Base-by-base conservation (phyloP, 2,329 filamentous ascomycete genomes). In the Microascus cirrosus region DNA sequence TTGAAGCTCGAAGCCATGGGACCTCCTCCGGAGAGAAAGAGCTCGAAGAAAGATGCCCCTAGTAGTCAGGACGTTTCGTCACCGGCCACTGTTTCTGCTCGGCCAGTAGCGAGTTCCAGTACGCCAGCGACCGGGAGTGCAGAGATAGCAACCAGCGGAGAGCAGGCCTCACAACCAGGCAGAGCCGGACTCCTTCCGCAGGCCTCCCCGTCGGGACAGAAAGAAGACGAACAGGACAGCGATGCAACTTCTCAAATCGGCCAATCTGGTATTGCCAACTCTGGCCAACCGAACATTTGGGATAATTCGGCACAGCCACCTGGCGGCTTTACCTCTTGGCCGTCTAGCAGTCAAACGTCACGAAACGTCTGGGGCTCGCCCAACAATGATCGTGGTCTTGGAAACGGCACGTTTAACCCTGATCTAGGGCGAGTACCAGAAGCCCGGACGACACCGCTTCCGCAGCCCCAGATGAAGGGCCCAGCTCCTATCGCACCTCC, bases 351-450 rank as follows among this genome's bases (percentile, higher is more conserved):
- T 42, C 78, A 74, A 52, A 62, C 73, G 12, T 69, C 76, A 13
- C 76, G 79, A 54, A 89, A 86, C 66, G 85, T 91, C 20, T 92
- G 88, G 88, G 87, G 84, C 20, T 83, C 86, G 51, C 85, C 84
- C n/a, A 82, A 83, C 58, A 85, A 81, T 63, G 84, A 89, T 62
- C 80, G 84, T 57, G 84, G 82, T 12, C 82, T 92, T 22, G 88
- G 88, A 3, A 92, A 92, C 67, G 88, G 88, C 51, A 90, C 87
- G 0, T 92, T 92, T 65, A 83, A 81, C 59, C 77, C 82, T 13
- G 82, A 84, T 62, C 75, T 86, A 56, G 78, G 77, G 32, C 74
- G 75, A 52, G 68, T 77, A 20, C 71, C 79, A 13, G 73, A 74
- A 56, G 68, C 75, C 4, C 36, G 66, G 12, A 59, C 62, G 11